These are phyloP conservation scores for Parietaria judaica DNA, from an alignment of 306 rosid genomes.

Conservation along the genomic window DNA sequence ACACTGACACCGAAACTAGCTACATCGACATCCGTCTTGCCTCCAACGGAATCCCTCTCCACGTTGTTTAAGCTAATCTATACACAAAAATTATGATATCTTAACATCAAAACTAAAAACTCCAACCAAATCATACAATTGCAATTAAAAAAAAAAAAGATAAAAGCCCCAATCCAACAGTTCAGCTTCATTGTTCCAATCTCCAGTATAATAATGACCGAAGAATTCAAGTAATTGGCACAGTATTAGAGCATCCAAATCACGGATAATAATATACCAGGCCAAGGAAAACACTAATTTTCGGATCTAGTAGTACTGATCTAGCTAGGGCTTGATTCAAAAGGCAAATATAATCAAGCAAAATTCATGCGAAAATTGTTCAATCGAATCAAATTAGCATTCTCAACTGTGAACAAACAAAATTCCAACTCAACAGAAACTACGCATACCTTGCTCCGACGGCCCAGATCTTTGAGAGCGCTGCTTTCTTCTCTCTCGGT, in stretches of 20 bases:
- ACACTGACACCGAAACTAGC: constrained; percentile 33
- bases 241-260: not conserved
- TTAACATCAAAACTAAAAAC: not conserved
- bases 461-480: constrained; percentile 73
- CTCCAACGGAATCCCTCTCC: constrained; percentile 30
- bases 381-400: not conserved
- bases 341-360: not conserved
- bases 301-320: constrained; percentile 1
- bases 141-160: not conserved
- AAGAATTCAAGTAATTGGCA: not conserved
- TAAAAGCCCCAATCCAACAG: not conserved
- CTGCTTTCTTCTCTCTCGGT: constrained; percentile 27
- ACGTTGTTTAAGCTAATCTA: constrained; percentile 42
- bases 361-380: not conserved
- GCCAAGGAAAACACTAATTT: not conserved
- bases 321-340: constrained; percentile 5
- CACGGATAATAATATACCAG: too few relatives aligned
- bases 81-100: constrained; percentile 9
- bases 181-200: not conserved
- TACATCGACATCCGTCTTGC: constrained; percentile 20
- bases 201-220: not conserved
- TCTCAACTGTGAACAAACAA: not conserved
- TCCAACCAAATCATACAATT: not conserved
- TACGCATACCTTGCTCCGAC: constrained; percentile 61
- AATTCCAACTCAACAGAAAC: not conserved